Evolutionary conservation across 2,329 filamentous ascomycete genomes (phyloP), one percentile per base, ranked within the genome.

Genomic region (Xenoacremonium recifei): DNA sequence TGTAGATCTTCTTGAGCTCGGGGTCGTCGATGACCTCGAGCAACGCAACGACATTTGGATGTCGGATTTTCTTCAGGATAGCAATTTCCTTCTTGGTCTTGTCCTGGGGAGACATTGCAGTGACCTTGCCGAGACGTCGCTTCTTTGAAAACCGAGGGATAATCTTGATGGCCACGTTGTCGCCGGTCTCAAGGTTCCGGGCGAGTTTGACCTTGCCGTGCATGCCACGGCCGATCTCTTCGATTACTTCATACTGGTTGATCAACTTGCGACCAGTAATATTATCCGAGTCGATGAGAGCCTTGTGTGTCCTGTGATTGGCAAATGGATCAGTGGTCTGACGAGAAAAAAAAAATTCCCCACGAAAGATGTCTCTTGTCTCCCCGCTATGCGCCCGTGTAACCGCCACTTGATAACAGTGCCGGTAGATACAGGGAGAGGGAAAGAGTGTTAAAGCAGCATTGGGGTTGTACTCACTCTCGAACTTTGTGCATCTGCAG

Each of bases 171-270:
- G 93, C 93, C 4, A 99, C 92, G 61, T 85, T 85, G 39, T 88
- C 84, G 47, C 79, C 78, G 2, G 80, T 90, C 42, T 84, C 73
- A 34, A 89, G 73, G 61, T 95, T 90, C 40, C 89, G 82, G 35
- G 91, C 93, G 35, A 96, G 77, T 69, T 99, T 99, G 60, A 99
- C 93, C 71, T 97, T 99, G 59, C 93, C 93, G 63, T 99, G 93
- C 58, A 96, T 89, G 37, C 93, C 93, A 45, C 93, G 86, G 41
- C 93, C 93, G 40, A 99, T 88, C 68, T 99, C 93, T 64, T 95
- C 88, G 51, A 97, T 86, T 56, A 99, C 89, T 67, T 96, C 89
- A 69, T 99, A 99, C 62, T 96, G 87, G 60, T 99, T 99, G 73
- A 99, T 95, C 39, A 91, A 77, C 70, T 99, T 99, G 49, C 93